phyloP scores from a whole-genome alignment of 441 rosid species.

The Arabidopsis lyrata region DNA sequence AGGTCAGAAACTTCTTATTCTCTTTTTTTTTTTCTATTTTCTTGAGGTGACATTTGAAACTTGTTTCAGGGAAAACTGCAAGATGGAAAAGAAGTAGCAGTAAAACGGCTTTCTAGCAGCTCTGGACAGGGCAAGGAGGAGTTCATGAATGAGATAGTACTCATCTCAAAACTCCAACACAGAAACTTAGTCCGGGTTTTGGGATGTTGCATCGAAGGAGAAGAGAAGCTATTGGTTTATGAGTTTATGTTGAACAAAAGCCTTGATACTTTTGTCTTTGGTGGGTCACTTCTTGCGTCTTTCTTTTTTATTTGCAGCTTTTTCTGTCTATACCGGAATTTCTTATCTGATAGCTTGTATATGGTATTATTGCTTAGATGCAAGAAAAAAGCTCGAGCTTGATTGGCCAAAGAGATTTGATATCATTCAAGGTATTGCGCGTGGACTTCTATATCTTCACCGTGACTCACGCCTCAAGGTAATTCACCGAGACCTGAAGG shows the following conservation, averaged over 20 bases:
- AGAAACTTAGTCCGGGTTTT: constrained; percentile 44
- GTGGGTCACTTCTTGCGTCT: constrained; percentile 3
- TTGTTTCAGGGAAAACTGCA: constrained; percentile 38
- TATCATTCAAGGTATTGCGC: constrained; percentile 45
- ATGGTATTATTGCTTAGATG: constrained; percentile 1
- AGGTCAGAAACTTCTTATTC: not conserved
- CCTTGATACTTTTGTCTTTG: constrained; percentile 41
- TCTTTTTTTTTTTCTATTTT: not conserved
- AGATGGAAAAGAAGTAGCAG: constrained; percentile 44
- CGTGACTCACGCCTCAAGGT: constrained; percentile 39
- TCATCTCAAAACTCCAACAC: constrained; percentile 53
- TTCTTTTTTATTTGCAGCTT: not conserved
- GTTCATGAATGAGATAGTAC: constrained; percentile 54
- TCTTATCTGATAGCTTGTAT: not conserved
- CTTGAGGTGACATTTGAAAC: not conserved
- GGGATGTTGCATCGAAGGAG: constrained; percentile 44
- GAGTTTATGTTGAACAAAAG: constrained; percentile 47
- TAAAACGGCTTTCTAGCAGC: constrained; percentile 43
- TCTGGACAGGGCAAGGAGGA: constrained; percentile 51
- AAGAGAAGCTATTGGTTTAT: constrained; percentile 46
- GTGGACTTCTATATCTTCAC: constrained; percentile 48
- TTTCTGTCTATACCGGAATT: not conserved
- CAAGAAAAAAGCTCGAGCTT: constrained; percentile 1
- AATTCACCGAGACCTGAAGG: constrained; percentile 46
- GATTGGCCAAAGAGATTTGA: constrained; percentile 33